Evolutionary conservation across 2,329 filamentous ascomycete genomes (phyloP).

Genomic region (Emmonsia crescens): DNA sequence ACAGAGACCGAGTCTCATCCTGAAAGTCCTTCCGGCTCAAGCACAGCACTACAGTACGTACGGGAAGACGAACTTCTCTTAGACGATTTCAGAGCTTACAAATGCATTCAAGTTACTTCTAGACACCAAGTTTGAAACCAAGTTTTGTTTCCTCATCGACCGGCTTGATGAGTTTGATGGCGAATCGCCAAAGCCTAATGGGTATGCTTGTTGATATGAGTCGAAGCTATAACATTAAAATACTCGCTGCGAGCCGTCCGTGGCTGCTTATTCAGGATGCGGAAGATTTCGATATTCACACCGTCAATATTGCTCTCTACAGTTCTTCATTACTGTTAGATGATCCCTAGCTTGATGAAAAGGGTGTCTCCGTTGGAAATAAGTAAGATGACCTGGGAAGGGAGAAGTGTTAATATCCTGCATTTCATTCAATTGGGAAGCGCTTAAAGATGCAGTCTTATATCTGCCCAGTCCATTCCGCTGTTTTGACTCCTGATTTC

Average conservation of each 20-base stretch:
- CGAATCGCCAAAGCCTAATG: conserved; percentile 15
- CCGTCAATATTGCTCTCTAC: not conserved
- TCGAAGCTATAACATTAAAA: conserved; percentile 11
- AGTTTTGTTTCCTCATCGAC: conserved; percentile 25
- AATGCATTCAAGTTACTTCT: conserved; percentile 7
- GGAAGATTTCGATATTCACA: not conserved
- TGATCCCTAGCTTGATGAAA: too few relatives aligned
- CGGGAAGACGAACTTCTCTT: not conserved
- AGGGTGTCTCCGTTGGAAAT: too few relatives aligned
- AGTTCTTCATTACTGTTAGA: too few relatives aligned
- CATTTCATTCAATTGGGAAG: too few relatives aligned
- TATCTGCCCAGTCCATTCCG: not conserved
- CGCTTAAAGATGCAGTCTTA: not conserved
- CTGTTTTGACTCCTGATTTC: not conserved
- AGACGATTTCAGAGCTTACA: conserved; percentile 4
- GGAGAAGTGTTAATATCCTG: too few relatives aligned
- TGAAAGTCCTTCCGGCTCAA: conserved; percentile 7
- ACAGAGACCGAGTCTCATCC: conserved; percentile 22
- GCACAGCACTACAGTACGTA: not conserved
- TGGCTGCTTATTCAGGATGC: conserved; percentile 21
- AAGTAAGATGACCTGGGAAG: too few relatives aligned
- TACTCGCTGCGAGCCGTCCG: conserved; percentile 22
- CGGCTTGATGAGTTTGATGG: conserved; percentile 19
- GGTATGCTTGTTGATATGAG: conserved; percentile 10
- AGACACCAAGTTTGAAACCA: not conserved